A percentile compares a stretch with the other conserved stretches of the same genome.
Evolutionary conservation across 192 early-diverging fungal genomes (phyloP).

Genomic region (Coemansia sp.): DNA sequence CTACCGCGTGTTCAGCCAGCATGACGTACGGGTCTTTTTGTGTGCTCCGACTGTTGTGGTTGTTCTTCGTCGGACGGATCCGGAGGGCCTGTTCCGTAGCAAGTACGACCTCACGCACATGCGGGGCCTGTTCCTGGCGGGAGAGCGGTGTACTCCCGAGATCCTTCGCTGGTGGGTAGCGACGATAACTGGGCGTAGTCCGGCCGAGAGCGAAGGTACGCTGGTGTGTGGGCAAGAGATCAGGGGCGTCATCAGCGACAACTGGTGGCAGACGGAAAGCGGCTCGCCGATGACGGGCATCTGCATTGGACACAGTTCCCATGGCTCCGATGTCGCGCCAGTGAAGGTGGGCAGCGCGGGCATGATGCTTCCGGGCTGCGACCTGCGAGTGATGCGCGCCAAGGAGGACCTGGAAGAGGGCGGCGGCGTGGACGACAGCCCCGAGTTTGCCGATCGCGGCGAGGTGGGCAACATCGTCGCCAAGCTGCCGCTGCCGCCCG

Average conservation of each 20-base stretch:
- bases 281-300: constrained; percentile 76
- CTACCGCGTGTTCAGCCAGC: constrained; percentile 72
- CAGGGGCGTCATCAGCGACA: constrained; percentile 62
- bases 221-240: constrained; percentile 25
- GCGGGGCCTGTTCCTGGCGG: constrained; percentile 66
- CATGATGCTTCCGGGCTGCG: constrained; percentile 68
- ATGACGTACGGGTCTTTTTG: constrained; percentile 68
- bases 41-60: constrained; percentile 83
- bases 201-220: constrained; percentile 1
- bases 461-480: constrained; percentile 72
- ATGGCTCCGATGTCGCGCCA: constrained; percentile 27
- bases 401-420: constrained; percentile 48
- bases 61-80: constrained; percentile 75
- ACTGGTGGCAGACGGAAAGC: constrained; percentile 88
- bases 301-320: constrained; percentile 52
- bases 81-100: constrained; percentile 50
- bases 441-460: constrained; percentile 48
- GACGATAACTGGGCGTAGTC: constrained; percentile 28
- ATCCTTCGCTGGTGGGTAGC: constrained; percentile 58
- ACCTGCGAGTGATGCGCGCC: constrained; percentile 57
- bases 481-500: constrained; percentile 75
- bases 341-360: constrained; percentile 71
- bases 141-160: constrained; percentile 77
- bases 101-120: constrained; percentile 62
- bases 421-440: constrained; percentile 22